A percentile compares a stretch with the other conserved stretches of the same genome.
phyloP scores from a whole-genome alignment of 768 basidiomycete species.

The Lentinula guzmanii region DNA sequence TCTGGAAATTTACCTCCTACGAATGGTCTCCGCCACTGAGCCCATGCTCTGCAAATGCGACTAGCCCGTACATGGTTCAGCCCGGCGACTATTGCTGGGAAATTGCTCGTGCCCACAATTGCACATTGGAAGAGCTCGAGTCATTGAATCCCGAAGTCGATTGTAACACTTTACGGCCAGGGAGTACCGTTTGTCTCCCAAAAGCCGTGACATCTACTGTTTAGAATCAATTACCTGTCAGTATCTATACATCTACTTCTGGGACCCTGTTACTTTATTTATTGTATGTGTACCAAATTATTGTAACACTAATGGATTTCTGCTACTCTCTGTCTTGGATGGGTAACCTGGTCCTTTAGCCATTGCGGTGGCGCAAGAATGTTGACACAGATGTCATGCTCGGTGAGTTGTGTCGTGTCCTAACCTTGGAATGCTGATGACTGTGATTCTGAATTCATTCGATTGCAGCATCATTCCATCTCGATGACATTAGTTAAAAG shows the following conservation, averaged over 20 bases:
- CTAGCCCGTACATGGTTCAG: conserved; percentile 40
- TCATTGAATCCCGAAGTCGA: conserved; percentile 46
- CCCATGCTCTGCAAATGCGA: conserved; percentile 31
- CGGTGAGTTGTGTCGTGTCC: background rate
- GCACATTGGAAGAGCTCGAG: conserved; percentile 44
- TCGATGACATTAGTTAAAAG: background rate
- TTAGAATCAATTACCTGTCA: background rate
- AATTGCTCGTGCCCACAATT: conserved; percentile 42
- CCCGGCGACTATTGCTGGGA: conserved; percentile 67
- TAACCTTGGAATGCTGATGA: background rate
- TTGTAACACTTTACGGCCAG: conserved; percentile 56
- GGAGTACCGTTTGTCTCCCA: conserved; percentile 56
- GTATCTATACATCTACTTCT: background rate
- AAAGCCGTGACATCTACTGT: background rate
- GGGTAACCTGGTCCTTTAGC: no score
- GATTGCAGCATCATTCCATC: background rate
- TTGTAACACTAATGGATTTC: background rate
- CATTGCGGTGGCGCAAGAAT: background rate
- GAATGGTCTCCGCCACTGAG: conserved; percentile 27
- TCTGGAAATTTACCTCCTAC: conserved; percentile 55
- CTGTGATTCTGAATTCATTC: background rate
- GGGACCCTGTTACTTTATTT: background rate
- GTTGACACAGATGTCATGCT: background rate
- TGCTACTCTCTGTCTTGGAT: no score
- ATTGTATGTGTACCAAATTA: background rate